These are phyloP conservation scores for Maudiozyma humilis DNA, from an alignment of 1,139 yeast genomes.

Conservation along the genomic window DNA sequence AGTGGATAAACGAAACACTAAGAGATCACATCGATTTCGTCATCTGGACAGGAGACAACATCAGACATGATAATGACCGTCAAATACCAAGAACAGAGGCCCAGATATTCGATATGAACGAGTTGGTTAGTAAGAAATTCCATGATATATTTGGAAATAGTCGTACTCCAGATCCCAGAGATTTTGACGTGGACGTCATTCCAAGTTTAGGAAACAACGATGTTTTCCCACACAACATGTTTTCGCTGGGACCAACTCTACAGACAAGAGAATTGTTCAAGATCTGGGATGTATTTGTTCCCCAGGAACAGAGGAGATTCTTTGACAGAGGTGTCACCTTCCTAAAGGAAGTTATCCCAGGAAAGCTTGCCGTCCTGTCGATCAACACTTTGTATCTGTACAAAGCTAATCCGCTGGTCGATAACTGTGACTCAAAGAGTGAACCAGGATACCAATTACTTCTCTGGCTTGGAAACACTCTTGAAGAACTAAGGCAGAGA, in stretches of 20 bases:
- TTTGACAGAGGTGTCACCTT: slow-evolving; percentile 70
- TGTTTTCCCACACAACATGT: slow-evolving; percentile 79
- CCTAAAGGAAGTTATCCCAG: slow-evolving; percentile 69
- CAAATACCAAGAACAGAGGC: slow-evolving; percentile 59
- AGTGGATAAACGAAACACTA: slow-evolving; percentile 56
- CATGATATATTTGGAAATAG: slow-evolving; percentile 43
- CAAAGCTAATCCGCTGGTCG: slow-evolving; percentile 72
- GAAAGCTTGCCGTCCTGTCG: slow-evolving; percentile 65
- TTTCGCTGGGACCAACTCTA: slow-evolving; percentile 75
- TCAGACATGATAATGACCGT: slow-evolving; percentile 79
- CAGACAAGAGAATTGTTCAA: slow-evolving; percentile 70
- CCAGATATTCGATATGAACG: slow-evolving; percentile 63
- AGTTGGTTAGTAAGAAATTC: slow-evolving; percentile 48
- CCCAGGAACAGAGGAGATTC: slow-evolving; percentile 65
- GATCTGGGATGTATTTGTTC: slow-evolving; percentile 69
- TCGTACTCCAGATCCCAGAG: slow-evolving; percentile 38
- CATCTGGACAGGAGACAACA: slow-evolving; percentile 86
- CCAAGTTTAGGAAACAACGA: slow-evolving; percentile 82
- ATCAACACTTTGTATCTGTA: slow-evolving; percentile 70
- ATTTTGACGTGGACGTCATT: slow-evolving; percentile 40
- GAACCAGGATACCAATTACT: slow-evolving; percentile 75
- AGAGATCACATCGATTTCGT: slow-evolving; percentile 75
- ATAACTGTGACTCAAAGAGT: slow-evolving; percentile 60
- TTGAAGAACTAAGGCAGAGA: slow-evolving; percentile 65
- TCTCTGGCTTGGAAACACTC: slow-evolving; percentile 68